Evolutionary conservation across 2,329 filamentous ascomycete species (phyloP), one percentile per base, ranked within the genome.

Genomic region (Fusarium denticulatum): DNA sequence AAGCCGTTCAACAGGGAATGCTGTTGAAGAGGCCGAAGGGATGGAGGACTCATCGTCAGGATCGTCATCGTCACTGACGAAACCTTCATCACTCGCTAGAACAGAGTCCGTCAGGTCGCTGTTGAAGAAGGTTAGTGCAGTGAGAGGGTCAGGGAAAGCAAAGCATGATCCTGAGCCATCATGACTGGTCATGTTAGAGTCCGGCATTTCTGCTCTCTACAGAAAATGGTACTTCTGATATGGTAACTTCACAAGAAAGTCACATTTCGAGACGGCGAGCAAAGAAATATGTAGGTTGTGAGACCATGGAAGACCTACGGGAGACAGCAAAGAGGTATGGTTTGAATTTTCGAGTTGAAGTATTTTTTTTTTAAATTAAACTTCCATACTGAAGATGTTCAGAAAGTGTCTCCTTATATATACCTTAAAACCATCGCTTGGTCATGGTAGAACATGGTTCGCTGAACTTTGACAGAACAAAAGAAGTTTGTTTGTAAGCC

Each of bases 81-180:
- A 46, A 15, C 46, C 57, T 22, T 64, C 46, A 22, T 71, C 67
- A 36, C 61, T 67, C 20, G 30, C 20, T 20, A 60, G 16, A 34
- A 42, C 26, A 11, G 49, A 57, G n/a, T 62, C 50, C 15, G 67
- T 65, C 37, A 67, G 43, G 36, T 71, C 67, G 13, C 65, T 62
- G 52, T 71, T 67, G 32, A 71, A 71, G 46, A 55, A 71, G 14
- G n/a, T 22, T 15, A 64, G 32, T 14, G 55, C 56, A 24, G 37
- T 42, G 15, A 28, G 34, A 14, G 45, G n/a, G 26, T 55, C 61
- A 16, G 57, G 57, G 45, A 71, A 71, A 47, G 32, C 56, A 40
- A 71, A 59, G 16, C 37, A 58, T 14, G 60, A 36, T 18, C 34
- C 22, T 26, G 39, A 43, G 14, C 18, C 32, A 32, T 60, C 45